These are phyloP conservation scores for Bacidia rubella DNA, from an alignment of 495 filamentous ascomycete species.

Conservation along the genomic window DNA sequence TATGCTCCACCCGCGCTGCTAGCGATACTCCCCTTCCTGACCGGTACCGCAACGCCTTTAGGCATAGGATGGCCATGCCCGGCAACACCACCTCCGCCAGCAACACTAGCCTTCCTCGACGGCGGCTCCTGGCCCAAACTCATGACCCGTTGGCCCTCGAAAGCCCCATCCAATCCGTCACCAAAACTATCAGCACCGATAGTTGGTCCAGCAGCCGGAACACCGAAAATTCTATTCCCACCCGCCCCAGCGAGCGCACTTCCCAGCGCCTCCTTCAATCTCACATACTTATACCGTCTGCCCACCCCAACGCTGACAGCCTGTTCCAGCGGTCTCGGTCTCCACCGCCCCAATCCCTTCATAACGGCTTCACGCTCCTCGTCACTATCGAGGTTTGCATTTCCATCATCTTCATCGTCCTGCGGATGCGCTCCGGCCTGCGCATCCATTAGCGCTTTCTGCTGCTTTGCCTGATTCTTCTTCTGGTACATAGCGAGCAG, in stretches of 20 bases:
- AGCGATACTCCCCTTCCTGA: conserved; percentile 10
- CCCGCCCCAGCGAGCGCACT: conserved; percentile 46
- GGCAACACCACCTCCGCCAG: neutral
- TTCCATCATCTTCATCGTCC: conserved; percentile 64
- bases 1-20: conserved; percentile 6
- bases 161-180: conserved; percentile 1
- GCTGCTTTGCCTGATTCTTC: conserved; percentile 96
- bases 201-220: neutral
- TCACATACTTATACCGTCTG: conserved; percentile 64
- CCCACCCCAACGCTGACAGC: conserved; percentile 53
- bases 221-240: conserved; percentile 30
- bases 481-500: conserved; percentile 90
- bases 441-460: conserved; percentile 88
- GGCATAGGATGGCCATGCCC: conserved; percentile 6
- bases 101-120: conserved; percentile 10
- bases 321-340: conserved; percentile 57
- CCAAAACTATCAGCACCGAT: neutral
- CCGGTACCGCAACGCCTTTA: conserved; percentile 3
- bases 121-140: neutral
- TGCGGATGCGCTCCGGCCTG: conserved; percentile 54
- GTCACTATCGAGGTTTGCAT: conserved; percentile 69
- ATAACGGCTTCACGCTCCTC: conserved; percentile 87
- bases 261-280: conserved; percentile 79
- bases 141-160: conserved; percentile 1
- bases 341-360: conserved; percentile 60